Evolutionary conservation across 2,329 filamentous ascomycete genomes (phyloP).

Genomic region (Seiridium unicorne): DNA sequence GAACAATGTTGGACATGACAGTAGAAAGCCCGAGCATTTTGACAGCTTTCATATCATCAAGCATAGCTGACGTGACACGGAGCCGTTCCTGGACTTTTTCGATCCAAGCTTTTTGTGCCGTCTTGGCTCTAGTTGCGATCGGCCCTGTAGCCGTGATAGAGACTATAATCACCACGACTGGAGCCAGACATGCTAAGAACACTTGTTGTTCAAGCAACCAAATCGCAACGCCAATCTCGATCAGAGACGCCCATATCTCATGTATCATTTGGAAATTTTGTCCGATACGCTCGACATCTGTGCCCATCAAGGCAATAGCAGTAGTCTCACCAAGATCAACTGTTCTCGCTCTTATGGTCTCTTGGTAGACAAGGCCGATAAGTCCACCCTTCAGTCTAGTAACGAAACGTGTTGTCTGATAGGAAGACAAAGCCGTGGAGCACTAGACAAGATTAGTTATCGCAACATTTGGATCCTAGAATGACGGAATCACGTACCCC

Average conservation of each 20-base stretch:
- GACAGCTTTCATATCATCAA: constrained; percentile 43
- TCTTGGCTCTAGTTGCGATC: constrained; percentile 13
- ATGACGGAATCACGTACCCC: constrained; percentile 16
- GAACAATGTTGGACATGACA: constrained; percentile 22
- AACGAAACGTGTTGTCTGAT: constrained; percentile 20
- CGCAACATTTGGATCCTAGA: not conserved
- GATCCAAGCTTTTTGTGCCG: constrained; percentile 35
- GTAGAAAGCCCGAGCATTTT: constrained; percentile 38
- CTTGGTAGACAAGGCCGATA: constrained; percentile 22
- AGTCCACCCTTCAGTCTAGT: constrained; percentile 21
- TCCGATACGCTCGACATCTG: constrained; percentile 30
- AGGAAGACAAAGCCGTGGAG: not conserved
- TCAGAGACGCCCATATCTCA: constrained; percentile 24
- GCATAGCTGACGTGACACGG: constrained; percentile 35
- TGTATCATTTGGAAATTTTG: constrained; percentile 19
- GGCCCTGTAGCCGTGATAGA: constrained; percentile 17
- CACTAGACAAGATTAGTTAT: constrained; percentile 12
- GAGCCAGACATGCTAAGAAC: constrained; percentile 15
- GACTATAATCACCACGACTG: constrained; percentile 2
- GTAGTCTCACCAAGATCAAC: constrained; percentile 22
- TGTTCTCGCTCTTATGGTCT: constrained; percentile 16
- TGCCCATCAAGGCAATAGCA: constrained; percentile 32
- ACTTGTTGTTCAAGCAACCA: constrained; percentile 29
- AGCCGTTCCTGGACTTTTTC: constrained; percentile 41
- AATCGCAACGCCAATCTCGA: constrained; percentile 25